These are phyloP conservation scores for Jatropha podagrica DNA, from an alignment of 441 rosid genomes.

Conservation along the genomic window DNA sequence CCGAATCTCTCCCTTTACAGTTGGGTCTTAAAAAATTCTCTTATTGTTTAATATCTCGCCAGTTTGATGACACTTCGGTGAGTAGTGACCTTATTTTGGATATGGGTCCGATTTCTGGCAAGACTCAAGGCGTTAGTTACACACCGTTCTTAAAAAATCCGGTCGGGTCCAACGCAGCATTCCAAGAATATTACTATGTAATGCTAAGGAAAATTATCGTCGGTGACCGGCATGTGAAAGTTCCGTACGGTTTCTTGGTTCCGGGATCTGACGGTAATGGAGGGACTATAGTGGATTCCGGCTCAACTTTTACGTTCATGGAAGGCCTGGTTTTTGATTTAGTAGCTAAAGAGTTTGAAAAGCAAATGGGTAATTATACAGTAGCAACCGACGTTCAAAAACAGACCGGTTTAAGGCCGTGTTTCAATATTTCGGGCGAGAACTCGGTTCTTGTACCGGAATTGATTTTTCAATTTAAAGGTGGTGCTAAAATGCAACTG, in stretches of 20 bases:
- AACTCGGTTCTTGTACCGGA: constrained; percentile 40
- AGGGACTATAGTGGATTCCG: constrained; percentile 91
- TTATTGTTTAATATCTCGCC: constrained; percentile 63
- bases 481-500: constrained; percentile 71
- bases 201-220: constrained; percentile 58
- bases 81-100: constrained; percentile 62
- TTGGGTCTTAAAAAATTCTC: constrained; percentile 65
- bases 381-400: constrained; percentile 43
- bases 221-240: constrained; percentile 52
- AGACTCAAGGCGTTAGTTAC: constrained; percentile 54
- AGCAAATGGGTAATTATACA: constrained; percentile 57
- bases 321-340: constrained; percentile 54
- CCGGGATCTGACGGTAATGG: constrained; percentile 68
- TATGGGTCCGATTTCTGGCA: constrained; percentile 38
- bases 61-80: constrained; percentile 50
- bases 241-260: constrained; percentile 58
- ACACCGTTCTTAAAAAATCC: constrained; percentile 67
- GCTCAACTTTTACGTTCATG: constrained; percentile 84
- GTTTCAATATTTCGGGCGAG: constrained; percentile 58
- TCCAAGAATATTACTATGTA: constrained; percentile 59
- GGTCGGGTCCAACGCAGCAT: constrained; percentile 28
- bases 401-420: constrained; percentile 57
- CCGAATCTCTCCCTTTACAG: constrained; percentile 66
- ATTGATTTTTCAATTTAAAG: constrained; percentile 63
- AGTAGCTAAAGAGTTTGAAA: constrained; percentile 51